phyloP scores from a whole-genome alignment of 192 early-diverging fungal species.

The Backusella macrospora region DNA sequence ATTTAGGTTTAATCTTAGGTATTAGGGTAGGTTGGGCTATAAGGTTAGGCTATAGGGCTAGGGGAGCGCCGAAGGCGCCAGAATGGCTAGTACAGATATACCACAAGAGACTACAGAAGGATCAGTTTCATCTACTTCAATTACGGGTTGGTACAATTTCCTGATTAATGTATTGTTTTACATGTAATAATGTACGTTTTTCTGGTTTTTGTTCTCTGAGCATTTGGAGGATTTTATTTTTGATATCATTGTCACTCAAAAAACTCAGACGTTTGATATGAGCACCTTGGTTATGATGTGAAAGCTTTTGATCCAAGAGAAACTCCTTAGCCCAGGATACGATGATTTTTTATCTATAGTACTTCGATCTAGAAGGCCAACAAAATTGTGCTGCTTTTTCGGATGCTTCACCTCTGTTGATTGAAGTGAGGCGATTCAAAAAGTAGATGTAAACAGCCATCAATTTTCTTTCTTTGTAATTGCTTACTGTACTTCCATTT shows the following conservation, averaged over 20 bases:
- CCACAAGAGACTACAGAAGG: too few relatives aligned
- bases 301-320: background rate
- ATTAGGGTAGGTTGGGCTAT: too few relatives aligned
- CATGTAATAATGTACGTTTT: background rate
- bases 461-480: too few relatives aligned
- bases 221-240: background rate
- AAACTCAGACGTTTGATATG: background rate
- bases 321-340: conserved; percentile 7
- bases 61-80: too few relatives aligned
- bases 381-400: background rate
- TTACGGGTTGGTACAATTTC: background rate
- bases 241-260: background rate
- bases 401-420: background rate
- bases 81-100: too few relatives aligned
- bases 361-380: background rate
- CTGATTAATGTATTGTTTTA: background rate
- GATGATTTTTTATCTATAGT: background rate
- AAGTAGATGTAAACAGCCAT: background rate
- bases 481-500: too few relatives aligned
- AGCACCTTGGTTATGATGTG: conserved; percentile 1
- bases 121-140: background rate
- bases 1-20: too few relatives aligned
- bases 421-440: background rate
- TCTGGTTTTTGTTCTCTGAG: background rate
- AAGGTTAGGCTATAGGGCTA: too few relatives aligned